Evolutionary conservation across 2,329 filamentous ascomycete species (phyloP).

Genomic region (Apiospora arundinis): DNA sequence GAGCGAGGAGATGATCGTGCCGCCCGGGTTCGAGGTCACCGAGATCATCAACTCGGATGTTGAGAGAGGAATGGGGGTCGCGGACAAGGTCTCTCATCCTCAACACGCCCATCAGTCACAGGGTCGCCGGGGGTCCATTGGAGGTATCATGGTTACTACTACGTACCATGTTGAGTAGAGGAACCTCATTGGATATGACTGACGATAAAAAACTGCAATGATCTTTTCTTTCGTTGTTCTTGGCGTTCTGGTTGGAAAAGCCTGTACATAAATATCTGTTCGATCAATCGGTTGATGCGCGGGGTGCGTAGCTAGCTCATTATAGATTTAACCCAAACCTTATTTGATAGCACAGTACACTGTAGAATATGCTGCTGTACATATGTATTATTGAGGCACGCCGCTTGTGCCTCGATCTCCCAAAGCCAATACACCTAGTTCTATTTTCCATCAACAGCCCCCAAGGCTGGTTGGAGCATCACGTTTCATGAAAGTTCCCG

Average conservation of each 20-base stretch:
- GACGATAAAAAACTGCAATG: neutral
- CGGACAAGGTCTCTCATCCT: neutral
- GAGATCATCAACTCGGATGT: constrained; percentile 3
- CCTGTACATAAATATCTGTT: neutral
- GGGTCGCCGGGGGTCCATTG: neutral
- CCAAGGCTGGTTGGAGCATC: neutral
- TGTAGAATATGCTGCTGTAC: too few species aligned
- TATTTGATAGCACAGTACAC: neutral
- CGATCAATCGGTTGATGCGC: neutral
- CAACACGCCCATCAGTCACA: neutral
- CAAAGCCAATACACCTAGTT: neutral
- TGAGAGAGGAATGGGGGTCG: neutral
- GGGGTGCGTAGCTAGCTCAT: neutral
- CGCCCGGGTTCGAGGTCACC: constrained; percentile 4
- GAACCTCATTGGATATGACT: neutral
- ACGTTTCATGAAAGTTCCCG: constrained; percentile 1
- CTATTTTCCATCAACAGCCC: neutral
- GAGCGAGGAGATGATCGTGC: constrained; percentile 19
- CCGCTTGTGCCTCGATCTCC: neutral
- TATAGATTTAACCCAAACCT: neutral
- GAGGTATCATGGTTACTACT: constrained; percentile 22
- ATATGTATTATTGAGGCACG: neutral
- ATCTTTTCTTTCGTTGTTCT: neutral
- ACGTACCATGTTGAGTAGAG: constrained; percentile 23
- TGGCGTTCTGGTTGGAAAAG: constrained; percentile 1